Evolutionary conservation across 2,329 filamentous ascomycete genomes (phyloP).

Genomic region (Diaporthe humulicola): DNA sequence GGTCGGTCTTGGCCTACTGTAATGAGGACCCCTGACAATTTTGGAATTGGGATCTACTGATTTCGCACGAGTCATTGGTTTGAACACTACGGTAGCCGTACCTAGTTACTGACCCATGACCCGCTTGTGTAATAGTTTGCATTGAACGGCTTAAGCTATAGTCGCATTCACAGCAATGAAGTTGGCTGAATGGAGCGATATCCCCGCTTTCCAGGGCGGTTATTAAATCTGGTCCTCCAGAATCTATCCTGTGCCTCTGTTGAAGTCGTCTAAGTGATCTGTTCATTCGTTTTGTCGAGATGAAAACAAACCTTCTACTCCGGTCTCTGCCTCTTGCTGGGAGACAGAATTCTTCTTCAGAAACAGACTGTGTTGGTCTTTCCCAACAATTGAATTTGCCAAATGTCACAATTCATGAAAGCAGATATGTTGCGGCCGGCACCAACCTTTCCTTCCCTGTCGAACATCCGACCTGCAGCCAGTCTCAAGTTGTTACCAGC

Average conservation of each 20-base stretch:
- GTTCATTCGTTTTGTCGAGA: neutral
- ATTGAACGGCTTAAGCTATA: neutral
- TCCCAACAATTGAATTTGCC: conserved; percentile 39
- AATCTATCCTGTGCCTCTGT: neutral
- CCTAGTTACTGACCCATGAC: neutral
- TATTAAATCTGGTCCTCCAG: neutral
- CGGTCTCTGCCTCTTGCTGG: neutral
- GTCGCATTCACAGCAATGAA: neutral
- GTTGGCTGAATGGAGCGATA: neutral
- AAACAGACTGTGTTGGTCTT: neutral
- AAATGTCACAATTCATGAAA: conserved; percentile 52
- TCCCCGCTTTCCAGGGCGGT: neutral
- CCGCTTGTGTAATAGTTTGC: neutral
- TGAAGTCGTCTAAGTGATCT: neutral
- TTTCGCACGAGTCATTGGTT: conserved; percentile 3
- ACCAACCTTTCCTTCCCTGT: conserved; percentile 55
- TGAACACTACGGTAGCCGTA: neutral
- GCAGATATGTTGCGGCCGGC: conserved; percentile 53
- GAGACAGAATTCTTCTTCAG: conserved; percentile 5
- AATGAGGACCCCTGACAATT: neutral
- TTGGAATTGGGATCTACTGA: neutral
- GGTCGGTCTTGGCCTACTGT: neutral
- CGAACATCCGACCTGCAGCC: conserved; percentile 52
- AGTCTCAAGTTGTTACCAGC: conserved; percentile 41
- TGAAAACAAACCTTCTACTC: neutral